Percentiles rank a stretch among this genome's conserved stretches.
phyloP scores from a whole-genome alignment of 148 eudicot species.

The Spergularia marina region DNA sequence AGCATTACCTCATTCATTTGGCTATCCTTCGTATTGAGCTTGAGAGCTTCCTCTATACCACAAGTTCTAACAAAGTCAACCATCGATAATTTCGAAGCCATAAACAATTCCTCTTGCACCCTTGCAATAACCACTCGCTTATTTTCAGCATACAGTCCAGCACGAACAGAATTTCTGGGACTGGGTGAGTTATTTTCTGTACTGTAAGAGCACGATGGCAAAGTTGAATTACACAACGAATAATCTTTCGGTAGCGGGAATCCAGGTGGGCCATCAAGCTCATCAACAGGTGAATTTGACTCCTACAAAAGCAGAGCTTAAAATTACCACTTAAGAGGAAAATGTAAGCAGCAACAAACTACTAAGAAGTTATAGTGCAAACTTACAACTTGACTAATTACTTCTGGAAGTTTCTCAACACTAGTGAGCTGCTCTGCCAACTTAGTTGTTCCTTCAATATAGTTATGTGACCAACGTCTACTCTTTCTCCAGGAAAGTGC shows the following conservation, averaged over 20 bases:
- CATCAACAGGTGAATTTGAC: conserved; percentile 42
- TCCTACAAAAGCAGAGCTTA: conserved; percentile 30
- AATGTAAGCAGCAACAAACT: neutral
- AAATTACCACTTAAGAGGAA: conserved; percentile 5
- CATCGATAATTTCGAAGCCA: conserved; percentile 46
- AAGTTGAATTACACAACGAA: conserved; percentile 19
- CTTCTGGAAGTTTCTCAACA: conserved; percentile 16
- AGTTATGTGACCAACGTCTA: conserved; percentile 45
- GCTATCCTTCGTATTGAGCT: conserved; percentile 26
- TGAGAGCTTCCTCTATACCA: conserved; percentile 54
- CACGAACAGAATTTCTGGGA: neutral
- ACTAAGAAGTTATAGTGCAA: conserved; percentile 15
- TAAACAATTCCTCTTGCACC: conserved; percentile 58
- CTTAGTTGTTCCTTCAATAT: conserved; percentile 20
- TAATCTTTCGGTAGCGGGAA: conserved; percentile 44
- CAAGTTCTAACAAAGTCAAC: conserved; percentile 35
- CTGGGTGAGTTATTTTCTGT: conserved; percentile 24
- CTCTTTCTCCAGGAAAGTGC: conserved; percentile 64
- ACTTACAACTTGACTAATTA: conserved; percentile 31
- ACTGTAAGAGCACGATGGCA: conserved; percentile 27
- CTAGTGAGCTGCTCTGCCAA: neutral
- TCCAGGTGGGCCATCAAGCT: conserved; percentile 86
- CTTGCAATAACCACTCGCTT: conserved; percentile 38
- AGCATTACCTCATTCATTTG: conserved; percentile 47
- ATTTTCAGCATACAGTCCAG: conserved; percentile 21